phyloP scores from a whole-genome alignment of 1,139 yeast genomes.

The Debaryomyces robertsiae region DNA sequence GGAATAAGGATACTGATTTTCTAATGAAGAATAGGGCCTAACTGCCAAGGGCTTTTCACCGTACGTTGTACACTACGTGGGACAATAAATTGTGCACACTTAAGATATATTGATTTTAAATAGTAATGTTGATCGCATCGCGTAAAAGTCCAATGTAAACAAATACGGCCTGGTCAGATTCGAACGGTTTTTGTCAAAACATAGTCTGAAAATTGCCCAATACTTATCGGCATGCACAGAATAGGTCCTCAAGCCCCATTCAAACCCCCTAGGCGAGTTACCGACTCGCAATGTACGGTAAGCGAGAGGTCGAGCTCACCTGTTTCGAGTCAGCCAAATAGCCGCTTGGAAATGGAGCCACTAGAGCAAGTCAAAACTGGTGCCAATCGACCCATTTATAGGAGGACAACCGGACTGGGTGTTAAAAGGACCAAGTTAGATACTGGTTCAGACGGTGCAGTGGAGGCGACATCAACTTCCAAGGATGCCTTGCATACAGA shows the following conservation, averaged over 20 bases:
- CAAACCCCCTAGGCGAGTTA: slow-evolving; percentile 35
- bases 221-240: slow-evolving; percentile 19
- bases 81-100: too few relatives aligned
- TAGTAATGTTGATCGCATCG: background rate
- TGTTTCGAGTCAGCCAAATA: background rate
- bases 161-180: too few relatives aligned
- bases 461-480: background rate
- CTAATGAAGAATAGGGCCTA: too few relatives aligned
- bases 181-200: too few relatives aligned
- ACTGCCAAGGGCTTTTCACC: too few relatives aligned
- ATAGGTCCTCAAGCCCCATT: slow-evolving; percentile 35
- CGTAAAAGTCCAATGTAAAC: background rate
- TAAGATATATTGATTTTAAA: background rate
- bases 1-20: too few relatives aligned
- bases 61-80: too few relatives aligned
- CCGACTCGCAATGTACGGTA: slow-evolving; percentile 1
- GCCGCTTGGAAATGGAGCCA: background rate
- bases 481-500: background rate
- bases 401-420: background rate
- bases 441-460: background rate
- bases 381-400: background rate
- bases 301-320: slow-evolving; percentile 1
- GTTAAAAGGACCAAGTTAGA: slow-evolving; percentile 5
- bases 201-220: background rate
- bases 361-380: background rate